Conservation (phyloP, 1,284 basidiomycete species). For the Boletellus dicymbophilus region DNA sequence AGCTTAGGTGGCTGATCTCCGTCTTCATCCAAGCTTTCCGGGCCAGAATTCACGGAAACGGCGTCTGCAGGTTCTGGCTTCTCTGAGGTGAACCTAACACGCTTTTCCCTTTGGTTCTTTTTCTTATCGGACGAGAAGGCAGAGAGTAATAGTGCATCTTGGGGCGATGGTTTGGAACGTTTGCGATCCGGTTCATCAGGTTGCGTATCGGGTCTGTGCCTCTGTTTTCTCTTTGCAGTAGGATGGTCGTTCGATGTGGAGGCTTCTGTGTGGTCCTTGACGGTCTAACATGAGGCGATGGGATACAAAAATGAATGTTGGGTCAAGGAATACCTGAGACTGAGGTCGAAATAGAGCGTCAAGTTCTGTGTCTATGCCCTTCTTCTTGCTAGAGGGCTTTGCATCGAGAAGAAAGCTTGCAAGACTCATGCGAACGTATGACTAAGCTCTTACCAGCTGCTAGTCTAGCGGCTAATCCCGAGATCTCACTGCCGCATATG, state of each 20-base stretch:
- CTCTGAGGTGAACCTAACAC: constrained; percentile 15
- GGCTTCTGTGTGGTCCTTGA: constrained; percentile 2
- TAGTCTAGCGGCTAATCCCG: no score
- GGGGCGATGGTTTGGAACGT: constrained; percentile 18
- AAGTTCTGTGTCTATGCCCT: constrained; percentile 26
- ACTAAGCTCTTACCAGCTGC: no score
- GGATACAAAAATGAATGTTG: not conserved
- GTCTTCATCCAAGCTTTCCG: constrained; percentile 15
- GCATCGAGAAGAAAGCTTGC: constrained; percentile 25
- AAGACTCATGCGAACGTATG: constrained; percentile 29
- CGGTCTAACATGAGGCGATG: constrained; percentile 12
- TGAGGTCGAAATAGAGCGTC: constrained; percentile 26
- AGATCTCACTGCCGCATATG: no score
- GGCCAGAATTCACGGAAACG: constrained; percentile 6
- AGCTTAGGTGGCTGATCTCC: constrained; percentile 16
- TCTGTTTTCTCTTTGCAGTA: constrained; percentile 14
- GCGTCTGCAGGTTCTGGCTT: constrained; percentile 5
- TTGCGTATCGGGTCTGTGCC: constrained; percentile 18
- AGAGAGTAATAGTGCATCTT: constrained; percentile 7
- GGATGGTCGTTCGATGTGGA: constrained; percentile 1
- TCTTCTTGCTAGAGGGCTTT: constrained; percentile 22
- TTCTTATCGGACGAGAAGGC: constrained; percentile 17
- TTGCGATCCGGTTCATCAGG: constrained; percentile 26
- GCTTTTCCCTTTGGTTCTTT: constrained; percentile 20
- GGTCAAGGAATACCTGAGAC: constrained; percentile 15